Percentiles rank a stretch among this genome's conserved stretches.
Conservation (phyloP, 2,329 filamentous ascomycete genomes). For the Sporothrix phasma region DNA sequence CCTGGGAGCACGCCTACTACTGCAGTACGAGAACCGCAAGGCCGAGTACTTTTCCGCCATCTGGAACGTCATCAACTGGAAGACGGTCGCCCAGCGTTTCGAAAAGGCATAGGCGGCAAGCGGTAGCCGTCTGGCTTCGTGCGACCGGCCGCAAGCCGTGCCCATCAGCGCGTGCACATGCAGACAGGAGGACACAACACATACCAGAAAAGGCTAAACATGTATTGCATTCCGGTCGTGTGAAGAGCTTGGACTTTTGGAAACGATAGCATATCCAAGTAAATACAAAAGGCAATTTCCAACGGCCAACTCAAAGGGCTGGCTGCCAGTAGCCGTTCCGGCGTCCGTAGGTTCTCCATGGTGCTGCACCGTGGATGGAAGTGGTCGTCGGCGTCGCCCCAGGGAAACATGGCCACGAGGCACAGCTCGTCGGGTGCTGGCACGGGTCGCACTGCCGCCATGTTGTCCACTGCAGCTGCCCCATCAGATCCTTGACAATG, state of each 20-base stretch:
- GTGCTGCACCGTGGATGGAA: slow-evolving; percentile 16
- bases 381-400: slow-evolving; percentile 24
- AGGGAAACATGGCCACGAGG: slow-evolving; percentile 31
- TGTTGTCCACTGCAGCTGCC: slow-evolving; percentile 26
- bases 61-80: slow-evolving; percentile 96
- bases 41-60: slow-evolving; percentile 89
- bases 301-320: too few relatives aligned
- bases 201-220: too few relatives aligned
- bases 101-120: slow-evolving; percentile 16
- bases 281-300: not conserved
- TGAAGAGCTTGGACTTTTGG: too few relatives aligned
- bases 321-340: slow-evolving; percentile 10
- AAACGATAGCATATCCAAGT: too few relatives aligned
- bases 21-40: slow-evolving; percentile 96
- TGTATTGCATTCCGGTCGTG: too few relatives aligned
- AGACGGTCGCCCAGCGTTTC: slow-evolving; percentile 72
- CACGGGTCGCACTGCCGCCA: slow-evolving; percentile 30
- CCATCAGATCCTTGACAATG: slow-evolving; percentile 21
- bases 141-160: too few relatives aligned
- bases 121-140: not conserved
- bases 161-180: too few relatives aligned
- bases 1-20: slow-evolving; percentile 95
- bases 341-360: not conserved
- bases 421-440: slow-evolving; percentile 26
- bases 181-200: too few relatives aligned